Conservation (phyloP, 352 stramenopile species). For the Phytopythium aichiense region DNA sequence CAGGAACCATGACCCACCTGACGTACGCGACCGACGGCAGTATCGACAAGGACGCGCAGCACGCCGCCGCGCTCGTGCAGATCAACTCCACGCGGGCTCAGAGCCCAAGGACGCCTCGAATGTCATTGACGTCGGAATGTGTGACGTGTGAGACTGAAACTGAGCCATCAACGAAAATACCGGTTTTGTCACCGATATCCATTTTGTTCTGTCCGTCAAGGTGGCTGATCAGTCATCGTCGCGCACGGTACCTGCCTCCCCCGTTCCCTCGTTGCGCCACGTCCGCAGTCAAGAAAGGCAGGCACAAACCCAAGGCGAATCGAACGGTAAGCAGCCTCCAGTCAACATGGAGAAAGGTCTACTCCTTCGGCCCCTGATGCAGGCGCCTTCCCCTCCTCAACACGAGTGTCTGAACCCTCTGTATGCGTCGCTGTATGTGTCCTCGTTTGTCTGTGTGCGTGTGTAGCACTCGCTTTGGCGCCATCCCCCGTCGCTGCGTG, state of each 20-base stretch:
- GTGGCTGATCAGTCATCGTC: not conserved
- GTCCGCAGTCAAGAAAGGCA: not conserved
- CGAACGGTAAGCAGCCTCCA: not conserved
- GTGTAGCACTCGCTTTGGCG: not conserved
- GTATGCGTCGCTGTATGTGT: not conserved
- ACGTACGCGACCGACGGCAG: constrained; percentile 23
- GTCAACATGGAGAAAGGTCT: not conserved
- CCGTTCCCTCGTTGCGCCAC: not conserved
- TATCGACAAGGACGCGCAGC: constrained; percentile 14
- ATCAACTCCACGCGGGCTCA: not conserved
- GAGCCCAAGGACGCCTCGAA: too few relatives aligned
- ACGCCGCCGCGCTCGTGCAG: constrained; percentile 21
- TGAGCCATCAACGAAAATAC: too few relatives aligned
- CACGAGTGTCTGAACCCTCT: not conserved
- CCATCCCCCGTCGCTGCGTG: not conserved
- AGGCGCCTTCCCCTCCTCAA: not conserved
- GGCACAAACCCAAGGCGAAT: not conserved
- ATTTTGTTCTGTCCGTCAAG: not conserved
- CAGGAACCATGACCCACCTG: constrained; percentile 24
- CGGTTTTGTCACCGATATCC: too few relatives aligned
- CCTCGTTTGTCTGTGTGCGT: not conserved
- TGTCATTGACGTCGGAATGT: not conserved
- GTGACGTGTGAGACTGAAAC: too few relatives aligned
- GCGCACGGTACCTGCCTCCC: not conserved
- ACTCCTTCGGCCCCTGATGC: not conserved